Evolutionary conservation across 2,329 filamentous ascomycete genomes (phyloP).

Genomic region (Phialemoniopsis sp.): DNA sequence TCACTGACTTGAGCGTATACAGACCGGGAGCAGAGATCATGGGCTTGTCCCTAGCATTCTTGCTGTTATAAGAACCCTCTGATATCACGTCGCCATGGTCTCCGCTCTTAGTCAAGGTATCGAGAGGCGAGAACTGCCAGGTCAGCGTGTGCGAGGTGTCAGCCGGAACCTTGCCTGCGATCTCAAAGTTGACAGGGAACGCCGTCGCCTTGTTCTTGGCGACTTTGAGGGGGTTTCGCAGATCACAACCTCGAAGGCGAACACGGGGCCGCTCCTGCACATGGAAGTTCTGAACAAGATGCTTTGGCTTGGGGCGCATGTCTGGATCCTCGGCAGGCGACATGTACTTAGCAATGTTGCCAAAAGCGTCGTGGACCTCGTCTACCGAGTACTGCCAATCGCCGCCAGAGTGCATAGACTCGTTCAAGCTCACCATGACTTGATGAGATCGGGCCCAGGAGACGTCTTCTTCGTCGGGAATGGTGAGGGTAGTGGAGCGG

Average conservation of each 20-base stretch:
- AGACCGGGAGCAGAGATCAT: slow-evolving; percentile 73
- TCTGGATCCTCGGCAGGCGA: slow-evolving; percentile 65
- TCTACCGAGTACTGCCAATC: slow-evolving; percentile 88
- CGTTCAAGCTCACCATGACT: slow-evolving; percentile 81
- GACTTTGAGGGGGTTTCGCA: slow-evolving; percentile 76
- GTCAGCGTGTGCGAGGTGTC: slow-evolving; percentile 68
- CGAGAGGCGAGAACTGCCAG: slow-evolving; percentile 78
- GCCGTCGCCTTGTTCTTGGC: slow-evolving; percentile 66
- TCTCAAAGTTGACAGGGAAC: slow-evolving; percentile 69
- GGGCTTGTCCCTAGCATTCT: slow-evolving; percentile 59
- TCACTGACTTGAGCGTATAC: slow-evolving; percentile 78
- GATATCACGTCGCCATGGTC: slow-evolving; percentile 61
- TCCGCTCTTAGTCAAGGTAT: slow-evolving; percentile 63
- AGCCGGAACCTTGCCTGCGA: slow-evolving; percentile 52
- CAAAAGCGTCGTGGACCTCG: slow-evolving; percentile 86
- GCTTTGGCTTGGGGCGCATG: slow-evolving; percentile 51
- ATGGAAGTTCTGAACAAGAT: slow-evolving; percentile 71
- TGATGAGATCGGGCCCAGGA: slow-evolving; percentile 76
- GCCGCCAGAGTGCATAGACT: slow-evolving; percentile 76
- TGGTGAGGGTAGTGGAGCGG: slow-evolving; percentile 52
- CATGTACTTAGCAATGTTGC: slow-evolving; percentile 78
- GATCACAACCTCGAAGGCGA: slow-evolving; percentile 69
- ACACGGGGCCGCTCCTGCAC: slow-evolving; percentile 84
- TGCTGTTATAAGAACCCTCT: slow-evolving; percentile 55
- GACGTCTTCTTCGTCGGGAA: slow-evolving; percentile 58